A percentile compares a stretch with the other conserved stretches of the same genome.
These are phyloP conservation scores for Backusella australiensis DNA, from an alignment of 192 early-diverging fungal genomes.

Conservation along the genomic window DNA sequence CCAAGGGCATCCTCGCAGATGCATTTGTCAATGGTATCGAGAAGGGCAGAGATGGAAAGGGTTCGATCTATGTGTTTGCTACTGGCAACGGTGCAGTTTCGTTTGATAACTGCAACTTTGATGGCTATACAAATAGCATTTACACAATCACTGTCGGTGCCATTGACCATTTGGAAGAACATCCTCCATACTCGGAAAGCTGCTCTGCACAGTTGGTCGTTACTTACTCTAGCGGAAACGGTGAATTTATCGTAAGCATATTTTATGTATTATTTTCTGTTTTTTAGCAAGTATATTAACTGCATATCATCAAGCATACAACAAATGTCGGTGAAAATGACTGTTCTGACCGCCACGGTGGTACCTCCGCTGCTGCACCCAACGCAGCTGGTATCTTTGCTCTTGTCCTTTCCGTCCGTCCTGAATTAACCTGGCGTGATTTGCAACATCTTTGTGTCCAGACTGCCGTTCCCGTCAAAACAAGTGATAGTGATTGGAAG, in stretches of 20 bases:
- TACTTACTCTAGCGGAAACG: slow-evolving; percentile 83
- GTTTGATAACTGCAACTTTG: slow-evolving; percentile 93
- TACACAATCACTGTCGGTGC: slow-evolving; percentile 94
- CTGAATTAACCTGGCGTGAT: slow-evolving; percentile 90
- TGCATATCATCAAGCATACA: slow-evolving; percentile 50
- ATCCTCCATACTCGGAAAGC: slow-evolving; percentile 85
- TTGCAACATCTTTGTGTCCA: slow-evolving; percentile 80
- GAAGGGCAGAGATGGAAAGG: slow-evolving; percentile 72
- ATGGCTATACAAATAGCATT: slow-evolving; percentile 95
- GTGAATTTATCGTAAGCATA: slow-evolving; percentile 69
- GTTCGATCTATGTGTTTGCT: slow-evolving; percentile 91
- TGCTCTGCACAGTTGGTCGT: slow-evolving; percentile 88
- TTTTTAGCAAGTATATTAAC: neutral
- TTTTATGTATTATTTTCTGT: neutral
- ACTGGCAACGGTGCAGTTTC: slow-evolving; percentile 83
- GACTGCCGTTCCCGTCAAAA: slow-evolving; percentile 68
- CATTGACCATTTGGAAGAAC: slow-evolving; percentile 67
- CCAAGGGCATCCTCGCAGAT: slow-evolving; percentile 63
- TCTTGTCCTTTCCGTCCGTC: slow-evolving; percentile 68
- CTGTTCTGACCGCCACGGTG: slow-evolving; percentile 76
- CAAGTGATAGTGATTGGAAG: slow-evolving; percentile 69
- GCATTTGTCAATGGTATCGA: slow-evolving; percentile 74
- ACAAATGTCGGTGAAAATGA: slow-evolving; percentile 70
- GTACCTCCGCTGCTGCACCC: slow-evolving; percentile 93
- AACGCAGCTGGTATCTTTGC: slow-evolving; percentile 86